Percentiles rank a stretch among this genome's conserved stretches.
phyloP scores from a whole-genome alignment of 164 flowering plant species.

The Brasenia schreberi region DNA sequence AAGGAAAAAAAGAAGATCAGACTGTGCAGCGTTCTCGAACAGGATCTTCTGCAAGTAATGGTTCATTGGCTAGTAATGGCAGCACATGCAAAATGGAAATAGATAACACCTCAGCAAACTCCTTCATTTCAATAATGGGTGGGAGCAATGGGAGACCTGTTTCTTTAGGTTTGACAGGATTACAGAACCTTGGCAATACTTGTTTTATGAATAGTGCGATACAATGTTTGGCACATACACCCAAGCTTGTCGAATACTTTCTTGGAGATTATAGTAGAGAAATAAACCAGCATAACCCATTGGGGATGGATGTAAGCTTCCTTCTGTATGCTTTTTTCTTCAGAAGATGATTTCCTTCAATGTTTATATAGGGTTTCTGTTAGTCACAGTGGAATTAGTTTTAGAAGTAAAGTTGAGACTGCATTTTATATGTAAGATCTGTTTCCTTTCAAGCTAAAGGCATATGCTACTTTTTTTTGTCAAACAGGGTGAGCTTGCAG shows the following conservation, averaged over 20 bases:
- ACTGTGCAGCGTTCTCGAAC: conserved; percentile 16
- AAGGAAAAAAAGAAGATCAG: conserved; percentile 52
- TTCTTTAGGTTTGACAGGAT: conserved; percentile 78
- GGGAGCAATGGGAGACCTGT: conserved; percentile 33
- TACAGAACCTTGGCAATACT: conserved; percentile 92
- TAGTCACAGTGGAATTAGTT: neutral
- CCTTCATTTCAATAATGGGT: conserved; percentile 9
- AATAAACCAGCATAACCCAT: conserved; percentile 67
- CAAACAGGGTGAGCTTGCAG: conserved; percentile 78
- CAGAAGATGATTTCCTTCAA: neutral
- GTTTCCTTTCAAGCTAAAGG: neutral
- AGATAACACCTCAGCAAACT: conserved; percentile 9
- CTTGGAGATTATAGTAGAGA: conserved; percentile 75
- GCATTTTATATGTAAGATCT: neutral
- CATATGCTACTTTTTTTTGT: neutral
- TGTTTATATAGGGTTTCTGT: conserved; percentile 4
- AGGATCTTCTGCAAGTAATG: conserved; percentile 20
- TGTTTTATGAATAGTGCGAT: conserved; percentile 94
- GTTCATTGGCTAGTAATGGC: conserved; percentile 41
- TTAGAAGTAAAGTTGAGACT: neutral
- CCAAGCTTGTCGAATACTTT: conserved; percentile 81
- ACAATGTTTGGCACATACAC: conserved; percentile 93
- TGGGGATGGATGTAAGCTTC: conserved; percentile 74
- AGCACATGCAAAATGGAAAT: conserved; percentile 21
- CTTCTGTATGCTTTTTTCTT: neutral